Evolutionary conservation across 768 basidiomycete genomes (phyloP).

Genomic region (Pisolithus marmoratus): DNA sequence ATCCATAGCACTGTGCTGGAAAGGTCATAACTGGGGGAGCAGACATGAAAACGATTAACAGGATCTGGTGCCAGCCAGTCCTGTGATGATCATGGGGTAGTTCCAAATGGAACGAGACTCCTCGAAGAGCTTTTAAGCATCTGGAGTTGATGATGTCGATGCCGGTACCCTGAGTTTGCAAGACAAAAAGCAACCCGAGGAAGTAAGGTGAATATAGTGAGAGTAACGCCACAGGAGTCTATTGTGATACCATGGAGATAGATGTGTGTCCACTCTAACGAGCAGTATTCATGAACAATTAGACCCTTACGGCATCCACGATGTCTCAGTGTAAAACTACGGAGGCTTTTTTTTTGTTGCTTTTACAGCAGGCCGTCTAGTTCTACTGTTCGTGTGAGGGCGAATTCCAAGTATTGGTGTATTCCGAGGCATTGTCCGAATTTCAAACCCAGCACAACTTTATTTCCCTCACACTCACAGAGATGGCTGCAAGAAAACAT

Average conservation of each 20-base stretch:
- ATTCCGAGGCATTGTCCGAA: too few species aligned
- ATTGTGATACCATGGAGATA: slow-evolving; percentile 29
- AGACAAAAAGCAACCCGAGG: slow-evolving; percentile 18
- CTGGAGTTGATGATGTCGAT: slow-evolving; percentile 1
- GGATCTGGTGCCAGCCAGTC: slow-evolving; percentile 28
- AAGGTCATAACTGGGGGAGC: slow-evolving; percentile 19
- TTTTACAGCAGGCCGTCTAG: too few species aligned
- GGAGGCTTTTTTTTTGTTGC: too few species aligned
- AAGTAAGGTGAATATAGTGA: background rate
- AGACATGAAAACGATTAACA: slow-evolving; percentile 11
- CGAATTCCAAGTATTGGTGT: too few species aligned
- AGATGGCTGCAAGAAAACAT: too few species aligned
- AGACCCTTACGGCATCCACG: slow-evolving; percentile 2
- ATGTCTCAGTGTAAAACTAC: too few species aligned
- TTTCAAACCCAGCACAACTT: too few species aligned
- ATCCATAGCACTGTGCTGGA: slow-evolving; percentile 17
- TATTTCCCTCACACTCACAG: too few species aligned
- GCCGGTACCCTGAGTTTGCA: background rate
- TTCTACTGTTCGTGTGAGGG: too few species aligned
- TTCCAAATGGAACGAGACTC: slow-evolving; percentile 5
- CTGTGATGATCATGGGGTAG: slow-evolving; percentile 8
- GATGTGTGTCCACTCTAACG: background rate
- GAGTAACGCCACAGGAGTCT: slow-evolving; percentile 6
- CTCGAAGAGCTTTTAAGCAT: slow-evolving; percentile 17
- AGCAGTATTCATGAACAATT: slow-evolving; percentile 15